Base-by-base conservation (phyloP, 2,329 filamentous ascomycete species). In the Neonectria faginata region DNA sequence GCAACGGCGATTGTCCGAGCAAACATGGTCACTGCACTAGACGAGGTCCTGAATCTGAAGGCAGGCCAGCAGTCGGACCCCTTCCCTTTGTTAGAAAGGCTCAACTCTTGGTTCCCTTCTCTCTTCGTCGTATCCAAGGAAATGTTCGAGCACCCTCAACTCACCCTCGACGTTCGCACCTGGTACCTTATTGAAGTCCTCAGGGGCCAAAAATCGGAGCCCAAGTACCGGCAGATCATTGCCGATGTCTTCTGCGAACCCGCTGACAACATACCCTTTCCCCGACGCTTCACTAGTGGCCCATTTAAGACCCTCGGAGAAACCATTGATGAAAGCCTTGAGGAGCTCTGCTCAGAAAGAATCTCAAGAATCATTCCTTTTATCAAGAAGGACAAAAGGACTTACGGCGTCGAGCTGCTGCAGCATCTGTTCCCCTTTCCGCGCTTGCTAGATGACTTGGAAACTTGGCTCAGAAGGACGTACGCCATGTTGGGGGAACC, bases 101-200 rank as follows among this genome's bases (percentile, higher is more conserved):
- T 82, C 9, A 74, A 81, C 47, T 27, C 42, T 3, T 67, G 66
- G 10, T 78, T 80, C 45, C 77, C 78, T 7, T 36, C 56, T 5
- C 73, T 74, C 5, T 76, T 81, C 44, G 44, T 67, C 11, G 60
- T 70, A 4, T 67, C 68, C 2, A 62, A 65, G 3, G 50, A 64
- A 14, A 55, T 65, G 36, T 57, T 65, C 5, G 54, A 63, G 36
- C 53, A 69, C 12, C 67, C 68, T 14, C 44, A 74, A 3, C 64
- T 79, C 8, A 76, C 76, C 3, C 67, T 83, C 25, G 70, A 77
- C 4, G 75, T 83, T 27, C 80, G 81, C 47, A 81, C 79, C 0
- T 75, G 76, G 53, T 68, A 72, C 41, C 68, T 77, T 47, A 75
- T 83, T 20, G 73, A 76, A 45, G 50, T 39, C 2, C 62, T 80